Percentiles rank a stretch among this genome's conserved stretches.
Conservation (phyloP, 2,329 filamentous ascomycete genomes). For the Rachicladosporium sp. region DNA sequence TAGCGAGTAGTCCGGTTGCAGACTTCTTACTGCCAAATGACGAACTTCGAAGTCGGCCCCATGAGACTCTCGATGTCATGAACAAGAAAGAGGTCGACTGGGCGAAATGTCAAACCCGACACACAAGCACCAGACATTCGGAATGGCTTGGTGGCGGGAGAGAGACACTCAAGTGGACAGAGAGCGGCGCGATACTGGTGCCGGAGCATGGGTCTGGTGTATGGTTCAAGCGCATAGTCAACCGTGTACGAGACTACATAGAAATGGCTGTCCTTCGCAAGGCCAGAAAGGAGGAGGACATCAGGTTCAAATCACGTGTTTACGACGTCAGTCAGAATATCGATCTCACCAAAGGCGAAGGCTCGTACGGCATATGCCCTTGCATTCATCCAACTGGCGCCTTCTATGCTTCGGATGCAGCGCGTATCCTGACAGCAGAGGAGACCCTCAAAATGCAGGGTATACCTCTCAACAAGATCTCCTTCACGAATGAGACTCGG, state of each 20-base stretch:
- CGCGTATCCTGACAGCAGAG: slow-evolving; percentile 47
- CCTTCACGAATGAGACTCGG: slow-evolving; percentile 49
- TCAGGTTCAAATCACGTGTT: slow-evolving; percentile 42
- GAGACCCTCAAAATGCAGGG: slow-evolving; percentile 58
- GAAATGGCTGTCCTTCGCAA: slow-evolving; percentile 46
- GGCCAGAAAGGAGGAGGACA: slow-evolving; percentile 38
- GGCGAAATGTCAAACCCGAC: slow-evolving; percentile 46
- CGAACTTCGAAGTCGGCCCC: slow-evolving; percentile 23
- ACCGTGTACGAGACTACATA: slow-evolving; percentile 53
- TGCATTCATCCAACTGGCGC: slow-evolving; percentile 58
- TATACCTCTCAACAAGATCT: slow-evolving; percentile 49
- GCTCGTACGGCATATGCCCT: slow-evolving; percentile 44
- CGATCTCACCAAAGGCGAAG: slow-evolving; percentile 42
- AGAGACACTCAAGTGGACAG: slow-evolving; percentile 49
- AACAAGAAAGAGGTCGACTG: slow-evolving; percentile 33
- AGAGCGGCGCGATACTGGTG: slow-evolving; percentile 39
- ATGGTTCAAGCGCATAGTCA: slow-evolving; percentile 40
- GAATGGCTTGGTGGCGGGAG: slow-evolving; percentile 41
- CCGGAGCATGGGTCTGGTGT: slow-evolving; percentile 44
- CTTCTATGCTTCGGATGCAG: slow-evolving; percentile 48
- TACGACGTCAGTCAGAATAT: slow-evolving; percentile 64
- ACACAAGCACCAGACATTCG: slow-evolving; percentile 42
- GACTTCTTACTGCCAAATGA: slow-evolving; percentile 48
- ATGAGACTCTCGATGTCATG: neutral
- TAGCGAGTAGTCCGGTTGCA: slow-evolving; percentile 50